These are phyloP conservation scores for Phylloporus scabripes DNA, from an alignment of 768 basidiomycete species.

Conservation along the genomic window DNA sequence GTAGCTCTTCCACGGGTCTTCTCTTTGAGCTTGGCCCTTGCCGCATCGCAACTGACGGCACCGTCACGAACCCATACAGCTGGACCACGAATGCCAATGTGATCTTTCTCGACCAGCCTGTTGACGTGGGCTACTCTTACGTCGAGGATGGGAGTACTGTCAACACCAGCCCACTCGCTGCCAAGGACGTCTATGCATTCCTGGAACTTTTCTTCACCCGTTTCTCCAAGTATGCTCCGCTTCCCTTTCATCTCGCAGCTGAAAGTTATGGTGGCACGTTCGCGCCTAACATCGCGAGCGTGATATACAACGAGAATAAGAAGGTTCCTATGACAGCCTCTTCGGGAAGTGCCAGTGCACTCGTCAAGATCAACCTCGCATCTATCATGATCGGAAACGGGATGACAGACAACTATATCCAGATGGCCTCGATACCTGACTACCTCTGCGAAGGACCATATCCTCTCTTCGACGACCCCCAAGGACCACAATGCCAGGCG, in stretches of 20 bases:
- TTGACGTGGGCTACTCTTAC: conserved; percentile 90
- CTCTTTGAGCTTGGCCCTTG: conserved; percentile 94
- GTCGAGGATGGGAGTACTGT: conserved; percentile 68
- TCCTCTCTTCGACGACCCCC: conserved; percentile 67
- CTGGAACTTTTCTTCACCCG: conserved; percentile 73
- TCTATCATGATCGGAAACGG: conserved; percentile 88
- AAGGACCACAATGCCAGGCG: conserved; percentile 60
- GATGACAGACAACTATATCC: conserved; percentile 74
- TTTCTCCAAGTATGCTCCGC: conserved; percentile 65
- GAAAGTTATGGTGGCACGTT: conserved; percentile 80
- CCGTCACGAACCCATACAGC: conserved; percentile 73
- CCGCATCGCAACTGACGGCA: conserved; percentile 59
- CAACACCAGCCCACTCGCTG: conserved; percentile 77
- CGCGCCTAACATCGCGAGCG: conserved; percentile 78
- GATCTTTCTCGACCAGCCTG: conserved; percentile 66
- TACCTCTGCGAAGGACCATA: conserved; percentile 80
- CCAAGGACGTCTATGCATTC: conserved; percentile 86
- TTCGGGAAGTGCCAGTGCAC: conserved; percentile 33
- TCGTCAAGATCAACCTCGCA: conserved; percentile 72
- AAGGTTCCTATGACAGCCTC: conserved; percentile 41
- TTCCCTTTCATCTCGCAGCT: conserved; percentile 74
- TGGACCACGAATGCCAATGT: conserved; percentile 76
- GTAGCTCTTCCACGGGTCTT: conserved; percentile 75
- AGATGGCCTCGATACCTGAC: conserved; percentile 77
- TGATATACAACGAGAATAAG: conserved; percentile 77